Evolutionary conservation across 352 stramenopile genomes (phyloP), one percentile per base, ranked within the genome.

Genomic region (Phytophthora vignae): DNA sequence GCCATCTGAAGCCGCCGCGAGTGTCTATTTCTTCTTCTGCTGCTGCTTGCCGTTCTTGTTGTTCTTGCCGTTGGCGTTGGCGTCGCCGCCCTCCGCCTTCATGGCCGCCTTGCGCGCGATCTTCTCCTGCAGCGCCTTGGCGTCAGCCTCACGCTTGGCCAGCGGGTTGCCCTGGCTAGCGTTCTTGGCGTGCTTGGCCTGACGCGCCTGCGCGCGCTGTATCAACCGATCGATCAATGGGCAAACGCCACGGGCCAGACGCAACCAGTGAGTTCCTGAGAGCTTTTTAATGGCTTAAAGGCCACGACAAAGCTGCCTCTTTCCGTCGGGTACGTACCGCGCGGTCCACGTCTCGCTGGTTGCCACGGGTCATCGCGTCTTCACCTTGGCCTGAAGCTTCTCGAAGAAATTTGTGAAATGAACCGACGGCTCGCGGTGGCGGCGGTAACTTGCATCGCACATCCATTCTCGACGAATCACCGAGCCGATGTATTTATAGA

Each of bases 111-210:
- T 95, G 21, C 78, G 81, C 3, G 86, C 88, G 29, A 95, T 94
- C 64, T 95, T 95, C 67, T 95, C 88, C 71, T 92, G 84, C 17
- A 95, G 73, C 15, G 88, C 88, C 79, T 95, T 93, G 27, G 82
- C 84, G 55, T 94, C 83, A 4, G 85, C 86, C 52, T 93, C 88
- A 9, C 87, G 79, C 15, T 85, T 86, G 10, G 85, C 85, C 19
- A 83, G 77, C 14, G 85, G 82, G 64, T 92, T 87, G 31, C 87
- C 86, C 50, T 85, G 81, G 10, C 59, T 50, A 1, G 56, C 48
- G n/a, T 55, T 53, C 62, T 90, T 88, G 29, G 76, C 53, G 22
- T 78, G 55, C 48, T 91, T 90, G 21, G 80, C 84, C 55, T 79
- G 67, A 59, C 88, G 86, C n/a, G 88, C 88, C 71, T 95, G 88